Percentiles rank a stretch among this genome's conserved stretches.
phyloP scores from a whole-genome alignment of 2,329 filamentous ascomycete species.

The Lithohypha guttulata region DNA sequence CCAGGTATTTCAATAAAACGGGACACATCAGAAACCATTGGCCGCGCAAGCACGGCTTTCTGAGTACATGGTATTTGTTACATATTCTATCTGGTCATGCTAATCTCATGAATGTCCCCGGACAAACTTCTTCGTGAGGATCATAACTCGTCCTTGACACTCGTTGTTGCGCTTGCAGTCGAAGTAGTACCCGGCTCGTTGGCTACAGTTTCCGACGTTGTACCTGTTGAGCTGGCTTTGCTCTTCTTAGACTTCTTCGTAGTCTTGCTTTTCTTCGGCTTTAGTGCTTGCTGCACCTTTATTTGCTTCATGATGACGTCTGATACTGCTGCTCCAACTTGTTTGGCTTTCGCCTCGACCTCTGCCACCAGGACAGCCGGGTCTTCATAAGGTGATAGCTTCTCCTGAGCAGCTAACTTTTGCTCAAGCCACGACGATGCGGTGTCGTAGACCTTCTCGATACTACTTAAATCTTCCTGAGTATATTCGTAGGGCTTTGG shows the following conservation, averaged over 20 bases:
- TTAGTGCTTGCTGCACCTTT: conserved; percentile 38
- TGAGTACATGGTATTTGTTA: no score
- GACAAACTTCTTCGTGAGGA: not conserved
- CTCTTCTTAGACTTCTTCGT: conserved; percentile 25
- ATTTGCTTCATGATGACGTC: conserved; percentile 62
- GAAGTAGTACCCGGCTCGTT: not conserved
- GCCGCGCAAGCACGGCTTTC: no score
- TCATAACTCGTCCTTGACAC: conserved; percentile 8
- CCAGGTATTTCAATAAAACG: no score
- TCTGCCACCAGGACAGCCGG: conserved; percentile 65
- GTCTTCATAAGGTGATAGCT: conserved; percentile 59
- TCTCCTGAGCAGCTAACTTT: conserved; percentile 59
- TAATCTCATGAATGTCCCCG: not conserved
- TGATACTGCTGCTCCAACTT: conserved; percentile 60
- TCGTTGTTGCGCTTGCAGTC: not conserved
- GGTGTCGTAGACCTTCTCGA: conserved; percentile 53
- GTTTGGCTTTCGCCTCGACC: conserved; percentile 54
- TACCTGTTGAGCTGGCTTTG: conserved; percentile 15
- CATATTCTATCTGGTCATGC: no score
- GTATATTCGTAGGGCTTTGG: conserved; percentile 51
- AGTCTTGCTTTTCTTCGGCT: conserved; percentile 19
- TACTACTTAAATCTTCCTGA: conserved; percentile 56
- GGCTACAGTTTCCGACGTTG: not conserved
- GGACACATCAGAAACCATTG: no score
- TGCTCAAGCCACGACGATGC: conserved; percentile 64